Conservation (phyloP, 768 basidiomycete species). For the Lentinula detonsa region DNA sequence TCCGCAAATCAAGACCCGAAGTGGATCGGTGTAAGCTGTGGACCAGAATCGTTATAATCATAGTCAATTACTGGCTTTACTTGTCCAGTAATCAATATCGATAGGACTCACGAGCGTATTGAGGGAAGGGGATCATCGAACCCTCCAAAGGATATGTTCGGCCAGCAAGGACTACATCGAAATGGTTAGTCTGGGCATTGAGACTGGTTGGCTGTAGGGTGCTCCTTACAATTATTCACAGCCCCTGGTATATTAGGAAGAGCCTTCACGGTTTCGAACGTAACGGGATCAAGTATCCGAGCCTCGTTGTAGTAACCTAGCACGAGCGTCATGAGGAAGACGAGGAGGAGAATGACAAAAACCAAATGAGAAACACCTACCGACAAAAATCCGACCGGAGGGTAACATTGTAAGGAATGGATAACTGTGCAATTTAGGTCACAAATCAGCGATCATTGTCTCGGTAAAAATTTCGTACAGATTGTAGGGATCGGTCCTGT, state of each 20-base stretch:
- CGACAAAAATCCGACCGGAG: constrained; percentile 62
- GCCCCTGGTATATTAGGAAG: constrained; percentile 73
- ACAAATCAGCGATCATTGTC: neutral
- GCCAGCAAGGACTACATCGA: constrained; percentile 47
- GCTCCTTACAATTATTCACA: constrained; percentile 52
- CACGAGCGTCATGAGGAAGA: neutral
- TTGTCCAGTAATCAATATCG: neutral
- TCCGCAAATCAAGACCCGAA: constrained; percentile 70
- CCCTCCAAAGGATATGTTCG: constrained; percentile 79
- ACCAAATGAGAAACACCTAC: constrained; percentile 26
- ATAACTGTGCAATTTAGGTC: neutral
- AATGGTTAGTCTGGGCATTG: neutral
- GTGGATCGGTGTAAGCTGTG: constrained; percentile 57
- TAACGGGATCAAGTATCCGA: constrained; percentile 61
- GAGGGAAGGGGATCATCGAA: constrained; percentile 62
- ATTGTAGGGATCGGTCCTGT: constrained; percentile 73
- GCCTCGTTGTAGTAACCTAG: constrained; percentile 79
- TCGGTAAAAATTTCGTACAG: constrained; percentile 34
- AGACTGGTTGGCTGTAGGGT: neutral
- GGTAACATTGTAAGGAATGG: constrained; percentile 73
- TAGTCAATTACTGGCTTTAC: too few relatives aligned
- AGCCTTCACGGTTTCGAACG: constrained; percentile 51
- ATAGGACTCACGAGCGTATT: constrained; percentile 35
- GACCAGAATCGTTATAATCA: neutral
- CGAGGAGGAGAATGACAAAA: neutral